phyloP scores from a whole-genome alignment of 345 rosid species.

The Lenwebbia sp. region DNA sequence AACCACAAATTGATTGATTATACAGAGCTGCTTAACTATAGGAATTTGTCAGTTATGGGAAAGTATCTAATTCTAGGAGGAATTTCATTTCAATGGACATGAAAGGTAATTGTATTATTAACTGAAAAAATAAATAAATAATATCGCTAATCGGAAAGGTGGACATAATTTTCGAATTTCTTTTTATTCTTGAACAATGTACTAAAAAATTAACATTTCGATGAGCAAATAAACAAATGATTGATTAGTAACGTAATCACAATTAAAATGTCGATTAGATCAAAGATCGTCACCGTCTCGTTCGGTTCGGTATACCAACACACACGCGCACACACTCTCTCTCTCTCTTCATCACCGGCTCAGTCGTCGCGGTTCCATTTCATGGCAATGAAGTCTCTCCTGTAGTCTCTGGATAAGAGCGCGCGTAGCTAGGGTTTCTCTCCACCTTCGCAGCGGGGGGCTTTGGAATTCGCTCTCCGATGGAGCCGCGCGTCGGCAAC shows the following conservation, averaged over 20 bases:
- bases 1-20: too few species aligned
- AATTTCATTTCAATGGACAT: background rate
- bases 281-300: background rate
- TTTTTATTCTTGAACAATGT: too few species aligned
- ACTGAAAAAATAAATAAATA: background rate
- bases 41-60: background rate
- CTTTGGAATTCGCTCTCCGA: background rate
- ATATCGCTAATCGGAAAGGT: too few species aligned
- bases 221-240: background rate
- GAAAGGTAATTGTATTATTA: background rate
- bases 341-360: background rate
- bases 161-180: too few species aligned
- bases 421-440: background rate
- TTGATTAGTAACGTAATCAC: background rate
- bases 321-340: background rate
- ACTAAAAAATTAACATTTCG: background rate
- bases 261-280: background rate
- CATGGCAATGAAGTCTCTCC: background rate
- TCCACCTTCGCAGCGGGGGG: background rate
- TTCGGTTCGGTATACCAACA: conserved; percentile 1
- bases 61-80: background rate
- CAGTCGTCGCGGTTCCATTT: background rate
- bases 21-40: background rate
- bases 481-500: conserved; percentile 87
- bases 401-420: background rate